These are phyloP conservation scores for Nannochloris sp. DNA, from an alignment of 139 green algal species.

Conservation along the genomic window DNA sequence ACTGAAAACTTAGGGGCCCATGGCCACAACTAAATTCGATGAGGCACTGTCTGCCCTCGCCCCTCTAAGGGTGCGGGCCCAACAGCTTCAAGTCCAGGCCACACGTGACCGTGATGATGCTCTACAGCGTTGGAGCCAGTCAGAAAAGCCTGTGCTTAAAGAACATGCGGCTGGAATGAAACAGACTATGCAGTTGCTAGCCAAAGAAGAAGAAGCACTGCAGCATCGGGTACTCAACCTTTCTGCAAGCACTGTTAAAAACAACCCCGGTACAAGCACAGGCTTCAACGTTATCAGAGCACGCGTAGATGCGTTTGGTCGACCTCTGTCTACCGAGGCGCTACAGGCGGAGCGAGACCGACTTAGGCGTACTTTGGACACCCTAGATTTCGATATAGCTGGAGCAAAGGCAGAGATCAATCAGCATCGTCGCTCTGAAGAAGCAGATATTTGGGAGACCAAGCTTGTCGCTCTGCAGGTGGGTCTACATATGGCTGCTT, in stretches of 20 bases:
- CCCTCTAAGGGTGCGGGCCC: slow-evolving; percentile 4
- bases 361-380: slow-evolving; percentile 12
- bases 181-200: slow-evolving; percentile 9
- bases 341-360: slow-evolving; percentile 28
- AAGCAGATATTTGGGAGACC: slow-evolving; percentile 41
- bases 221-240: slow-evolving; percentile 3
- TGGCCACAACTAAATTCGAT: neutral
- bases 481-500: neutral
- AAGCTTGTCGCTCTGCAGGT: slow-evolving; percentile 46
- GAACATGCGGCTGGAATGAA: slow-evolving; percentile 9
- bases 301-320: slow-evolving; percentile 6
- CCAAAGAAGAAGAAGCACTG: slow-evolving; percentile 15
- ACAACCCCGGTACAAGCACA: slow-evolving; percentile 9
- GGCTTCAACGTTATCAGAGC: slow-evolving; percentile 42
- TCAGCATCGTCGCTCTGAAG: slow-evolving; percentile 3
- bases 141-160: slow-evolving; percentile 11
- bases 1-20: too few relatives aligned
- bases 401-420: slow-evolving; percentile 20
- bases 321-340: slow-evolving; percentile 13
- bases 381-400: slow-evolving; percentile 24
- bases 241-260: neutral
- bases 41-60: neutral
- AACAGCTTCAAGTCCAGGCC: slow-evolving; percentile 12
- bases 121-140: slow-evolving; percentile 10
- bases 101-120: slow-evolving; percentile 1